Base-by-base conservation (phyloP, 352 stramenopile species). In the Pilasporangium apinafurcum region DNA sequence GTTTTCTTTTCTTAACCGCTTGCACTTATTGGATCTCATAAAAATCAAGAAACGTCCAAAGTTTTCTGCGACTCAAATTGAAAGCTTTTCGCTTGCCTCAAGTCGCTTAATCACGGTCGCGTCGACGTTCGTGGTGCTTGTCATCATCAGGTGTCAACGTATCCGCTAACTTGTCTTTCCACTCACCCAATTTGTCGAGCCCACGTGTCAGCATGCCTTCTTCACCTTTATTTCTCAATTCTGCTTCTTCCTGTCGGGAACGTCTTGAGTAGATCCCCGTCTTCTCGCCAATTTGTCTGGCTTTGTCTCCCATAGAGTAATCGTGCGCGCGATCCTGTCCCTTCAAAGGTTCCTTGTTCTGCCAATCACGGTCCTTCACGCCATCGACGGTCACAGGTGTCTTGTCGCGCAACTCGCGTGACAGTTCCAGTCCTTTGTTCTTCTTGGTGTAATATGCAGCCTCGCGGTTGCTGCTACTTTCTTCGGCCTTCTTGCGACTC, bases 181-280 rank as follows among this genome's bases (percentile, higher is more conserved):
- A 62, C 34, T 63, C 58, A 13, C 53, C 58, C 24, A 54, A 49
- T 42, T 50, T 68, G 33, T 68, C 54, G 37, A 44, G 48, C 33
- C 64, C 59, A 30, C 37, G 51, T 28, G 53, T 30, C 20, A 51
- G n/a, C n/a, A n/a, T n/a, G n/a, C n/a, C n/a, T n/a, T n/a, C n/a
- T n/a, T n/a, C n/a, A n/a, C n/a, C n/a, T n/a, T n/a, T n/a, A n/a
- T n/a, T n/a, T n/a, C n/a, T n/a, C n/a, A n/a, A n/a, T n/a, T n/a
- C n/a, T n/a, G n/a, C n/a, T n/a, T n/a, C n/a, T n/a, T n/a, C n/a
- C n/a, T n/a, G n/a, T n/a, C n/a, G n/a, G n/a, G n/a, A n/a, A n/a
- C n/a, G n/a, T n/a, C n/a, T 58, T 29, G 48, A 48, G 38, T 68
- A 46, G 42, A 62, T 43, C 12, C 53, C 59, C 28, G 32, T 64